Evolutionary conservation across 768 basidiomycete genomes (phyloP).

Genomic region (Boletus reticulatus): DNA sequence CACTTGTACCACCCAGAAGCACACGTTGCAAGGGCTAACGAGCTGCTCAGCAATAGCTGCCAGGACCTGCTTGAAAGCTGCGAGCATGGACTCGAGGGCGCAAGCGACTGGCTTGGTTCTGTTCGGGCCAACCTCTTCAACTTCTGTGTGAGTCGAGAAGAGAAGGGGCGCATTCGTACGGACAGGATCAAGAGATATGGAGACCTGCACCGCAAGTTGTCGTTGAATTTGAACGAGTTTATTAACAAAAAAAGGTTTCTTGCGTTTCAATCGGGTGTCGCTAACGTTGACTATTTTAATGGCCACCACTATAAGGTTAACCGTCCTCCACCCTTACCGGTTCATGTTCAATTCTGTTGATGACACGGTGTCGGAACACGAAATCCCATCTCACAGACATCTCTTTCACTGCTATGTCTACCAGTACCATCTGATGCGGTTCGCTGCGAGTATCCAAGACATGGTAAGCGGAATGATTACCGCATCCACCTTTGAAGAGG

Average conservation of each 20-base stretch:
- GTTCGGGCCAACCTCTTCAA: conserved; percentile 37
- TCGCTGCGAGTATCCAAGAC: conserved; percentile 30
- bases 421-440: conserved; percentile 49
- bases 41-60: not conserved
- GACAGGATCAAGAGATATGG: conserved; percentile 38
- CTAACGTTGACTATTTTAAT: not conserved
- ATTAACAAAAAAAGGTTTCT: conserved; percentile 47
- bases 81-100: conserved; percentile 36
- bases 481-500: not conserved
- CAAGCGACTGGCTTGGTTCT: conserved; percentile 50
- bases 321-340: conserved; percentile 61
- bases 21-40: not conserved
- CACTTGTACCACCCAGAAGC: not conserved
- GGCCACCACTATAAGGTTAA: conserved; percentile 1
- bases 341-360: conserved; percentile 42
- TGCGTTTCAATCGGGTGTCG: not conserved
- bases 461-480: conserved; percentile 27
- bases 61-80: conserved; percentile 47
- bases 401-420: conserved; percentile 75
- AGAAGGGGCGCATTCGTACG: conserved; percentile 30
- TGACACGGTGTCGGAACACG: conserved; percentile 26
- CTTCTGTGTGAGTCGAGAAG: conserved; percentile 34
- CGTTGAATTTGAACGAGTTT: conserved; percentile 43
- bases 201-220: conserved; percentile 37
- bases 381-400: conserved; percentile 60